These are phyloP conservation scores for Thalassiosira ordinaria DNA, from an alignment of 352 stramenopile genomes.

Conservation along the genomic window DNA sequence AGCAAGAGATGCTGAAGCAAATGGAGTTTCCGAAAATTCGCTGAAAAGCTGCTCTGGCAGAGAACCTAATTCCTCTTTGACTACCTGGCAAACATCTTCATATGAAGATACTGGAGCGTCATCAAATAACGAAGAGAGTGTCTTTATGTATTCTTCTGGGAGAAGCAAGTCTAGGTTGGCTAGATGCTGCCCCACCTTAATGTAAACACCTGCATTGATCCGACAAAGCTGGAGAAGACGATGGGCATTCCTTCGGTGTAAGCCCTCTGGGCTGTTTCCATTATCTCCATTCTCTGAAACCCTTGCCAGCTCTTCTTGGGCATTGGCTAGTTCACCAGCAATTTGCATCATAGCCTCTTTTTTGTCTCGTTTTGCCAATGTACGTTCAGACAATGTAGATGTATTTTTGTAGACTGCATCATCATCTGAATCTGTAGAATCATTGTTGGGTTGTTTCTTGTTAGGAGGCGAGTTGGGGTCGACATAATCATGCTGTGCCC, in stretches of 20 bases:
- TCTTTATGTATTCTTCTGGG: constrained; percentile 92
- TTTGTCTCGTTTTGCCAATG: constrained; percentile 54
- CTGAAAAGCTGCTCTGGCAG: constrained; percentile 88
- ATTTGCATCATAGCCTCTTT: constrained; percentile 70
- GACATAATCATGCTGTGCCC: constrained; percentile 75
- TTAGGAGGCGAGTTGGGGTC: background rate
- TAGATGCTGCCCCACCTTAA: constrained; percentile 97
- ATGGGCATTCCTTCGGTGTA: constrained; percentile 83
- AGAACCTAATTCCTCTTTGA: constrained; percentile 82
- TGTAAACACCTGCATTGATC: constrained; percentile 95
- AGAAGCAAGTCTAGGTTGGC: constrained; percentile 96
- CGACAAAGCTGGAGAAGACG: constrained; percentile 91
- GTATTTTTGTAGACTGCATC: constrained; percentile 7
- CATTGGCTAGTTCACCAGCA: constrained; percentile 58
- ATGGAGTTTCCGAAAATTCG: constrained; percentile 90
- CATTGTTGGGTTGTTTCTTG: constrained; percentile 11
- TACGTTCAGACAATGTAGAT: constrained; percentile 23
- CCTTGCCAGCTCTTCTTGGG: constrained; percentile 56
- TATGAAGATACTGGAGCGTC: constrained; percentile 88
- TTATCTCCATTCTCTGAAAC: constrained; percentile 30
- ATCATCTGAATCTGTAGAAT: constrained; percentile 4
- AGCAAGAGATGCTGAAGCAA: constrained; percentile 94
- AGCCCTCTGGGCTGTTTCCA: background rate
- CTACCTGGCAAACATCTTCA: constrained; percentile 81
- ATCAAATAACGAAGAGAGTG: constrained; percentile 91